Conservation (phyloP, 1,139 yeast genomes). For the Candida dubliniensis region DNA sequence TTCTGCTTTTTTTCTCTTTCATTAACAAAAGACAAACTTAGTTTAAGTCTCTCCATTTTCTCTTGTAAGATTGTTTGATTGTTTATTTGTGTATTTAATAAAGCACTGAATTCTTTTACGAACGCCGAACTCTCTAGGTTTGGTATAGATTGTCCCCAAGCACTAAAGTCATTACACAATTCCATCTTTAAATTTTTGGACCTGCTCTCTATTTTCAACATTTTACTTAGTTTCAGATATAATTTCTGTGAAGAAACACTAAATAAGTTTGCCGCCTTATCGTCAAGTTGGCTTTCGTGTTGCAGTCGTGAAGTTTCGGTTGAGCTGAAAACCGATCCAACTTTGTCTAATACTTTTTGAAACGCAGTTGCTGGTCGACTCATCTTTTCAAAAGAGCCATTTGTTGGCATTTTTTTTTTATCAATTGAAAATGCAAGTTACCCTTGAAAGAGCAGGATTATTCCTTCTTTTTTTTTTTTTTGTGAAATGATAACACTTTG, state of each 20-base stretch:
- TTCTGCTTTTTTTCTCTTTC: constrained; percentile 52
- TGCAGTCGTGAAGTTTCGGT: constrained; percentile 9
- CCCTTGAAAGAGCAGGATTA: no score
- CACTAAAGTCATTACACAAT: constrained; percentile 27
- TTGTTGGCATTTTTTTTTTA: not conserved
- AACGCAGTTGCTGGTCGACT: constrained; percentile 34
- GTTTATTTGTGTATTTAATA: constrained; percentile 37
- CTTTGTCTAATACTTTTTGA: constrained; percentile 29
- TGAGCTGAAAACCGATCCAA: constrained; percentile 19
- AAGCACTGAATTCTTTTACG: constrained; percentile 39
- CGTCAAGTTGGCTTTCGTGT: constrained; percentile 6
- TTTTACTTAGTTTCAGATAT: constrained; percentile 11
- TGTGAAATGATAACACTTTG: no score
- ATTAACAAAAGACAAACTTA: constrained; percentile 44
- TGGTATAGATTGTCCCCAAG: constrained; percentile 46
- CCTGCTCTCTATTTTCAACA: constrained; percentile 13
- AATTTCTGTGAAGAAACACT: constrained; percentile 11
- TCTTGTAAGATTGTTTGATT: constrained; percentile 33
- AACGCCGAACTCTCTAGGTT: constrained; percentile 38
- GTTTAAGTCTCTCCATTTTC: constrained; percentile 40
- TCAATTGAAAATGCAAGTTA: no score
- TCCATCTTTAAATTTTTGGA: constrained; percentile 14
- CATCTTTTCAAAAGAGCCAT: constrained; percentile 7
- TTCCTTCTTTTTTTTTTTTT: no score
- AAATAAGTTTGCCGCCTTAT: constrained; percentile 8